Evolutionary conservation across 179 eudicot genomes (phyloP), one percentile per base, ranked within the genome.

Genomic region (Spergularia azorica): DNA sequence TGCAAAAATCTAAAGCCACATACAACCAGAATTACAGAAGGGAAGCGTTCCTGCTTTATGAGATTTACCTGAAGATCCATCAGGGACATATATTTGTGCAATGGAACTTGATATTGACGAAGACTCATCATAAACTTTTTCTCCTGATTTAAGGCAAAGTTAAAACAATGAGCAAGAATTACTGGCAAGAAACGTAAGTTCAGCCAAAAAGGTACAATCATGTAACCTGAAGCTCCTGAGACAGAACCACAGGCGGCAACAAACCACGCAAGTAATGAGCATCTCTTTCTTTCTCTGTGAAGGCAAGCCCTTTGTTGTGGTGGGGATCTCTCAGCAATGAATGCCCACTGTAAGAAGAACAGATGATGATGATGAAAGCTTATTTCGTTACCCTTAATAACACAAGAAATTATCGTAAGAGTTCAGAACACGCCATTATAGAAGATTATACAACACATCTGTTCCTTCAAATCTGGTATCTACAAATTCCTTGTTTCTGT

Each of bases 301-400:
- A 95, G 10, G 92, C 91, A 77, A 95, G 97, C 41, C 99, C 97
- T 81, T 95, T 95, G 92, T 93, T 93, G 85, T 90, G 89, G 72
- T 64, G 93, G 18, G 97, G 97, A 75, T 95, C 89, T 84, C 99
- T 93, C 91, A 95, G 75, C 90, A 95, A 83, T 68, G 85, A 68
- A 83, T 88, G 87, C 6, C 99, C 99, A 81, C 99, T 95, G 82
- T 72, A 78, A 57, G 36, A 76, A 43, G 8, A 63, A 39, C 18
- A 46, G 21, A 48, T 5, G 60, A 48, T 68, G 39, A 67, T 17
- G 12, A 80, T 15, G 36, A 66, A 64, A 26, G 32, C 32, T 26
- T 26, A 26, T 26, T 2, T 26, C 32, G 32, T 26, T 26, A 2
- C 32, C 32, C 32, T 26, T 26, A 26, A 26, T 26, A 26, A 26